Conservation (phyloP, 2,329 filamentous ascomycete species). For the Pyrenochaeta sp. region DNA sequence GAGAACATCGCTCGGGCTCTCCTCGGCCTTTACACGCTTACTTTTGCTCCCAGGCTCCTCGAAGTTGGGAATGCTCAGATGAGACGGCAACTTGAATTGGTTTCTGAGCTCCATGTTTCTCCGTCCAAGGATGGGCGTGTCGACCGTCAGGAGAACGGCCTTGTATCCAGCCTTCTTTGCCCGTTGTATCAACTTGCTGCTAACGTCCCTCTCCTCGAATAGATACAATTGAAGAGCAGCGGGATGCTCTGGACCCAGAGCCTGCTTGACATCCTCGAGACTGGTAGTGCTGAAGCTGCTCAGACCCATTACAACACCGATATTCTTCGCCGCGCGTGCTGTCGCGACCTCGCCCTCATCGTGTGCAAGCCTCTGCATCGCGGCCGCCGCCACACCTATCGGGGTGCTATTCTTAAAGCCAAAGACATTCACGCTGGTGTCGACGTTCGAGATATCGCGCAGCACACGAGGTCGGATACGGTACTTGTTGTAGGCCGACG, state of each 20-base stretch:
- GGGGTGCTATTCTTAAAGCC: conserved; percentile 41
- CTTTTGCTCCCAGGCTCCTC: conserved; percentile 10
- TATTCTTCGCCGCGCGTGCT: conserved; percentile 49
- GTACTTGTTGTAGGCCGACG: conserved; percentile 38
- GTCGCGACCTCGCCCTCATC: conserved; percentile 54
- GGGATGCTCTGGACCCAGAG: conserved; percentile 44
- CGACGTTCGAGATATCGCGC: conserved; percentile 47
- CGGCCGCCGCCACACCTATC: conserved; percentile 52
- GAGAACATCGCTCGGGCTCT: no score
- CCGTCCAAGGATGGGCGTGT: conserved; percentile 32
- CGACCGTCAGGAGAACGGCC: conserved; percentile 34
- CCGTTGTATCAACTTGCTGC: conserved; percentile 26
- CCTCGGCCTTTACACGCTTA: background rate
- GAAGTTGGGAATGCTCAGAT: conserved; percentile 33
- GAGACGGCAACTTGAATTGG: conserved; percentile 31
- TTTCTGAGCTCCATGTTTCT: conserved; percentile 35
- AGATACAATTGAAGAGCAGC: conserved; percentile 54
- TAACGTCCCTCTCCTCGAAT: conserved; percentile 36
- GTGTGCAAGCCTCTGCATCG: conserved; percentile 54
- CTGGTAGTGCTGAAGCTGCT: conserved; percentile 51
- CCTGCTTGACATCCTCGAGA: conserved; percentile 56
- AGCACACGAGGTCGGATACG: conserved; percentile 47
- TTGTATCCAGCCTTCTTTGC: conserved; percentile 35
- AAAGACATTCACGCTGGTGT: conserved; percentile 41
- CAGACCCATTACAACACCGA: conserved; percentile 47